Evolutionary conservation across 129 eudicot genomes (phyloP).

Genomic region (Apium graveolens): DNA sequence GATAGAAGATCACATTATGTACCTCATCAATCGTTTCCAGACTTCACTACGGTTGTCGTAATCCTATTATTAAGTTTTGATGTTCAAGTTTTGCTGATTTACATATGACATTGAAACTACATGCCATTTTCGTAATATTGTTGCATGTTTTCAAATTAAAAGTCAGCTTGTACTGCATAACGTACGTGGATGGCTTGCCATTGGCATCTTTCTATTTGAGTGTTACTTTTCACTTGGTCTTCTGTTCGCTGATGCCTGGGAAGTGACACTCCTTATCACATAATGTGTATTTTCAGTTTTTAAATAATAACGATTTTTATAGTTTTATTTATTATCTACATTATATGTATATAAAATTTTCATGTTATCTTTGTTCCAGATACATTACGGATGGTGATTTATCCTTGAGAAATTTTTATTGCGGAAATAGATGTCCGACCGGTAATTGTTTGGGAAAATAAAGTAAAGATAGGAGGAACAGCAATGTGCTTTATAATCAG

Average conservation of each 20-base stretch:
- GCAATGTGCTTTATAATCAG: conserved; percentile 15
- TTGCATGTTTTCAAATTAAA: background rate
- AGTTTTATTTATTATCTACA: background rate
- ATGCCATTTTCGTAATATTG: background rate
- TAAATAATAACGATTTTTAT: background rate
- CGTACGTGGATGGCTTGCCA: background rate
- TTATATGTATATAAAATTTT: background rate
- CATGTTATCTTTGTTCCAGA: background rate
- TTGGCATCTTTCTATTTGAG: background rate
- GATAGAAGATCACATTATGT: background rate
- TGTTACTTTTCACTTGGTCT: background rate
- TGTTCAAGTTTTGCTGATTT: background rate
- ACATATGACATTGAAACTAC: background rate
- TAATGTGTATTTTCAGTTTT: background rate
- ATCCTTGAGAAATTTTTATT: background rate
- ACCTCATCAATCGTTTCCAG: background rate
- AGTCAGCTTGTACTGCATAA: background rate
- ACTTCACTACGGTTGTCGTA: background rate
- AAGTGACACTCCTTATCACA: background rate
- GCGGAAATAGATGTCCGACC: background rate
- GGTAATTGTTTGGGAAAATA: background rate
- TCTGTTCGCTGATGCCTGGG: background rate
- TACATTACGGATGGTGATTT: background rate
- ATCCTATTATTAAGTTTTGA: background rate
- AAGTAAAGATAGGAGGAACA: background rate